Percentiles rank a stretch among this genome's conserved stretches.
Conservation (phyloP, 2,329 filamentous ascomycete species). For the Alternaria conjuncta region DNA sequence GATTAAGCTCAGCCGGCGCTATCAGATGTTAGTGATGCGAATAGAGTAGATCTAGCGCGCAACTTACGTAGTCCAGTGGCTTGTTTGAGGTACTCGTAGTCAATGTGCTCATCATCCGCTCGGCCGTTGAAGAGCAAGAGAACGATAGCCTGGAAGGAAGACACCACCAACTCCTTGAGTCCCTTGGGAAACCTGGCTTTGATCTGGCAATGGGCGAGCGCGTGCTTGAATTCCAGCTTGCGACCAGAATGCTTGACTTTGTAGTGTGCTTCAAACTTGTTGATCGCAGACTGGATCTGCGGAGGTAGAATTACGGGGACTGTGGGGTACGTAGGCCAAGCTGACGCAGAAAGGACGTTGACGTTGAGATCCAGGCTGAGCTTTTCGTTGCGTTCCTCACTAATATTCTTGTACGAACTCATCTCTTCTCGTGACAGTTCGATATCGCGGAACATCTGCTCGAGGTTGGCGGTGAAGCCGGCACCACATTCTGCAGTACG, state of each 20-base stretch:
- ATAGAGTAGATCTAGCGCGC: neutral
- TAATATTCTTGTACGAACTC: constrained; percentile 78
- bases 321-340: constrained; percentile 93
- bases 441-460: constrained; percentile 99
- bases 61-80: constrained; percentile 73
- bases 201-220: constrained; percentile 87
- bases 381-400: constrained; percentile 65
- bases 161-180: constrained; percentile 86
- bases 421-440: constrained; percentile 93
- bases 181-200: constrained; percentile 81
- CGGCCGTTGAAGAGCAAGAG: constrained; percentile 87
- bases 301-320: constrained; percentile 75
- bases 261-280: constrained; percentile 85
- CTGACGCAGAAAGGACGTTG: constrained; percentile 85
- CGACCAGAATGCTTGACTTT: constrained; percentile 87
- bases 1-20: constrained; percentile 78
- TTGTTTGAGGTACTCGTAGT: constrained; percentile 76
- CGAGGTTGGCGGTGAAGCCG: constrained; percentile 93
- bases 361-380: constrained; percentile 76
- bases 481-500: constrained; percentile 76
- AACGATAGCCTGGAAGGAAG: constrained; percentile 89
- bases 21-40: constrained; percentile 17
- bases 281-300: constrained; percentile 76
- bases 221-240: constrained; percentile 88
- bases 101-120: constrained; percentile 66